Evolutionary conservation across 2,329 filamentous ascomycete species (phyloP).

Genomic region (Nothopassalora personata): DNA sequence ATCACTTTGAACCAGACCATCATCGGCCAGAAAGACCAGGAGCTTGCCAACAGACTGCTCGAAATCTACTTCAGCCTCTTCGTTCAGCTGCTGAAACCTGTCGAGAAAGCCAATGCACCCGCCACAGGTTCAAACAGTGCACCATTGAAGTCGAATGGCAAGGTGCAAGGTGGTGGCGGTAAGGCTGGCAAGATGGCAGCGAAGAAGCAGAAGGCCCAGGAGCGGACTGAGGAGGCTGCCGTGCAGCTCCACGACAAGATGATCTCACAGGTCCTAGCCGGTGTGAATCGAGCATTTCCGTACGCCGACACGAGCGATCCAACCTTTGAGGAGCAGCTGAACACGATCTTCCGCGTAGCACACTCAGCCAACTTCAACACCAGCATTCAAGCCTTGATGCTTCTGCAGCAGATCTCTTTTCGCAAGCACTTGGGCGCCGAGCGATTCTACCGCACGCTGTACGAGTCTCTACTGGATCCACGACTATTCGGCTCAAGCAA

Average conservation of each 20-base stretch:
- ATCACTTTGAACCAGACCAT: constrained; percentile 98
- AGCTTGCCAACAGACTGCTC: constrained; percentile 72
- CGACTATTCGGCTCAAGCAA: constrained; percentile 86
- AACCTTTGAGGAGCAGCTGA: constrained; percentile 78
- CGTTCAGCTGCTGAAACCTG: constrained; percentile 68
- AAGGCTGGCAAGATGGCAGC: constrained; percentile 50
- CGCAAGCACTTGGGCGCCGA: constrained; percentile 78
- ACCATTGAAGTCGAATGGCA: constrained; percentile 27
- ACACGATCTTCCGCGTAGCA: constrained; percentile 91
- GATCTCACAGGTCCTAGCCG: constrained; percentile 83
- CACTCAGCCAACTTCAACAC: constrained; percentile 99
- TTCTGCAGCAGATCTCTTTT: constrained; percentile 86
- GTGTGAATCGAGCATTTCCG: constrained; percentile 92
- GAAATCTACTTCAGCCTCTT: constrained; percentile 92
- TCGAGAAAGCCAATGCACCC: constrained; percentile 26
- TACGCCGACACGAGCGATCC: constrained; percentile 78
- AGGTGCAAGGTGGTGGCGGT: constrained; percentile 49
- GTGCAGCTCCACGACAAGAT: constrained; percentile 80
- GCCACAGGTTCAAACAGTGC: constrained; percentile 16
- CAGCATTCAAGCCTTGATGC: constrained; percentile 86
- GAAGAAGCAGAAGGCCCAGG: constrained; percentile 40
- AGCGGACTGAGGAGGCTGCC: constrained; percentile 34
- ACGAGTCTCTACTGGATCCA: constrained; percentile 89
- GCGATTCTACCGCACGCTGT: constrained; percentile 89
- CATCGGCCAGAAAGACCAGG: constrained; percentile 74